phyloP scores from a whole-genome alignment of 164 flowering plant species.

The Houttuynia cordata region DNA sequence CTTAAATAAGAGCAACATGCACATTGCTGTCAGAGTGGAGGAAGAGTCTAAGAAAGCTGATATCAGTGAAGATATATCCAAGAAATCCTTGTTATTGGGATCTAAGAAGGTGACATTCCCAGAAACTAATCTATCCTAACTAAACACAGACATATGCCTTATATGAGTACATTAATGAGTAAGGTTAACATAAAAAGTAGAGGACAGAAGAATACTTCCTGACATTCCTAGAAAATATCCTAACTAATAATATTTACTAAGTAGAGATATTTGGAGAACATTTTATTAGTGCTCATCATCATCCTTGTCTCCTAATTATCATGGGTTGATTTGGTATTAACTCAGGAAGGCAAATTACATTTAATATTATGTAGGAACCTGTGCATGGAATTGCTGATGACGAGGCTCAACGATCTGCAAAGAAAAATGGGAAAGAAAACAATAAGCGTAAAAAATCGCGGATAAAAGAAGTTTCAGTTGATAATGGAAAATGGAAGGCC shows the following conservation, averaged over 20 bases:
- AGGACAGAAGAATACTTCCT: too few relatives aligned
- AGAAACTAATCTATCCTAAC: too few relatives aligned
- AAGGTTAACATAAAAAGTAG: too few relatives aligned
- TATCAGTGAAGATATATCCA: conserved; percentile 1
- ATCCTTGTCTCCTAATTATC: background rate
- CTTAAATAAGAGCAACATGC: conserved; percentile 6
- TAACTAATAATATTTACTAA: too few relatives aligned
- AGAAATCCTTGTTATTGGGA: conserved; percentile 1
- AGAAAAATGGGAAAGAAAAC: conserved; percentile 41
- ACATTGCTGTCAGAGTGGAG: conserved; percentile 8
- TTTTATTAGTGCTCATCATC: conserved; percentile 5
- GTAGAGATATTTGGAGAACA: too few relatives aligned
- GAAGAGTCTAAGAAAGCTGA: conserved; percentile 12
- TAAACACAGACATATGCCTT: too few relatives aligned
- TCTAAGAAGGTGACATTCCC: conserved; percentile 38
- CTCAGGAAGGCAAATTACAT: conserved; percentile 18
- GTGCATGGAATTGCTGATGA: conserved; percentile 20
- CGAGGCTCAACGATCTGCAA: conserved; percentile 28
- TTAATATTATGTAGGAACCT: conserved; percentile 34
- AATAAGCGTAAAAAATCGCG: conserved; percentile 24
- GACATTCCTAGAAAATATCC: too few relatives aligned
- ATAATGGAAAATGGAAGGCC: conserved; percentile 12
- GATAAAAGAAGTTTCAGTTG: conserved; percentile 11
- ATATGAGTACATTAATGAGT: too few relatives aligned
- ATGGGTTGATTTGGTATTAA: conserved; percentile 1